phyloP scores from a whole-genome alignment of 2,329 filamentous ascomycete species.

The Pseudopyricularia javanii region DNA sequence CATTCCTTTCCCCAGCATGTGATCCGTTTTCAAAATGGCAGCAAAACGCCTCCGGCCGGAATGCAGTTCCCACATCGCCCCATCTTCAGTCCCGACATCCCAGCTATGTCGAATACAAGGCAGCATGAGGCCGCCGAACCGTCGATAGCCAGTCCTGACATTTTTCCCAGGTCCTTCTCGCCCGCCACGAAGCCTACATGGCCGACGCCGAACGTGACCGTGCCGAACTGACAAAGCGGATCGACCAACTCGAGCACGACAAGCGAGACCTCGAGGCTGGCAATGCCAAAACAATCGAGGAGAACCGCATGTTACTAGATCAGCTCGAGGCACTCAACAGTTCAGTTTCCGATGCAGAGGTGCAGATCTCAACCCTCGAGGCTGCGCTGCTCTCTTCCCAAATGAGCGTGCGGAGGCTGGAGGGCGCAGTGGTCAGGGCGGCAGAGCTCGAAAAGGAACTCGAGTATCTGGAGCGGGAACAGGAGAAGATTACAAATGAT shows the following conservation, averaged over 20 bases:
- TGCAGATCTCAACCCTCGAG: conserved; percentile 65
- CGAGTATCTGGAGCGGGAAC: conserved; percentile 67
- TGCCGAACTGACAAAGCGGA: conserved; percentile 55
- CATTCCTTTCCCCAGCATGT: too few species aligned
- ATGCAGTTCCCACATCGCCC: not conserved
- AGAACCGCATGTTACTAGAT: conserved; percentile 70
- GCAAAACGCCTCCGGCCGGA: not conserved
- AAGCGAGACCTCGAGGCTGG: conserved; percentile 63
- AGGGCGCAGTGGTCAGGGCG: conserved; percentile 61
- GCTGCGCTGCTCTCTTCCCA: conserved; percentile 67
- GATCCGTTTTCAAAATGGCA: not conserved
- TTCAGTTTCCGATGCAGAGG: conserved; percentile 68
- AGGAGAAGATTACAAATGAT: conserved; percentile 57
- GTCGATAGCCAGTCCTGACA: conserved; percentile 37
- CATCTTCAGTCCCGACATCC: not conserved
- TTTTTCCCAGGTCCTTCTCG: conserved; percentile 76
- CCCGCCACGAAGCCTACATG: conserved; percentile 90
- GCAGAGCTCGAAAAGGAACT: conserved; percentile 73
- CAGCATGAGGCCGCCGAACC: not conserved
- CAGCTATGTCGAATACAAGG: not conserved
- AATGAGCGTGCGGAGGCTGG: conserved; percentile 62
- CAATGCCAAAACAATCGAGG: conserved; percentile 68
- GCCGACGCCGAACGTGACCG: conserved; percentile 83
- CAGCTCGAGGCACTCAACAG: conserved; percentile 77
- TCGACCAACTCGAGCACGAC: conserved; percentile 62